Evolutionary conservation across 306 rosid genomes (phyloP), one percentile per base, ranked within the genome.

Genomic region (Cucumis hystrix): DNA sequence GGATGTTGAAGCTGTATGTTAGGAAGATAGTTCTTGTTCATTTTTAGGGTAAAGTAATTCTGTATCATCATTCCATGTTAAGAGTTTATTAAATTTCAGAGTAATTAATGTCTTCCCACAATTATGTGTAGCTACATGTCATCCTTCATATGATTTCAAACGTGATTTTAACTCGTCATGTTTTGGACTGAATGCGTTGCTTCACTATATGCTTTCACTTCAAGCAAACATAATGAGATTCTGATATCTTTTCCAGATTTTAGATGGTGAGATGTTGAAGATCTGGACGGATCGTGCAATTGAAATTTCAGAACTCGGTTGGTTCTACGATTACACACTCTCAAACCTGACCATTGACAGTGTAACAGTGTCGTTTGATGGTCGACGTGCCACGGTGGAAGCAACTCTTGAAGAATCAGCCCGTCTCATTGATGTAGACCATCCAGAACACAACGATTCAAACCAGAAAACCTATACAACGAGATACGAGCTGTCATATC

Each of bases 191-290:
- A 67, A 20, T 20, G 60, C 60, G 7, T 41, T 71, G 8, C 5
- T n/a, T 64, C 20, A 1, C 7, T 64, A 18, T 64, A 18, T 64
- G 70, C 18, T 64, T 64, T 30, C 40, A 30, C 25, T 15, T 8
- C 3, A 10, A 16, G 43, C 60, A 51, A 51, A 28, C 57, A 23
- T 72, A 39, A 39, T 43, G 20, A 30, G 20, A 16, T 49, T 30
- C n/a, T 6, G 16, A 28, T 51, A 17, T 52, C 15, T 9, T 51
- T 51, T 72, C 16, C 77, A 95, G 98, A 90, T 88, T 80, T 85
- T 95, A 93, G 98, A 92, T 4, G 96, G 97, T 75, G 91, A 87
- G 86, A 95, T 95, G 98, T 83, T 95, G 92, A 90, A 90, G 88
- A 84, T 90, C 79, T 95, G 98, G 98, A 87, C 87, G 3, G 96